Conservation (phyloP, 768 basidiomycete genomes). For the Cubamyces lactineus region DNA sequence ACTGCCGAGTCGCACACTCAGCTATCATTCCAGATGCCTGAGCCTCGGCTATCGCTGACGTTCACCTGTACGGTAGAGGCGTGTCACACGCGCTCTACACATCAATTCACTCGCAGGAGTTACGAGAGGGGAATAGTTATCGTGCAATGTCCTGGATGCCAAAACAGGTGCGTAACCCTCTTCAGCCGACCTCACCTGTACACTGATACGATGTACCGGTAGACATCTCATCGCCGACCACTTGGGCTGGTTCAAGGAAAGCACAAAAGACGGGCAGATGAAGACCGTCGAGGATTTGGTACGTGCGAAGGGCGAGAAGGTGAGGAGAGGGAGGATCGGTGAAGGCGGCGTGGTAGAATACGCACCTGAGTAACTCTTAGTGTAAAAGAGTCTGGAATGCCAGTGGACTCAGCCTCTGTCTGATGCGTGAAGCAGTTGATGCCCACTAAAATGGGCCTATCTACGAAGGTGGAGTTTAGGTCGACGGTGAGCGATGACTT, state of each 20-base stretch:
- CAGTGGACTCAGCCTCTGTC: neutral
- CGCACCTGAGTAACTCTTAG: slow-evolving; percentile 26
- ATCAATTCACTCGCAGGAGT: slow-evolving; percentile 82
- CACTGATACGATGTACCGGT: slow-evolving; percentile 35
- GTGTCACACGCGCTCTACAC: slow-evolving; percentile 82
- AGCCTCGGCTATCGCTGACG: slow-evolving; percentile 72
- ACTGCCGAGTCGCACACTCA: slow-evolving; percentile 17
- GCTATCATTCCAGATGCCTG: slow-evolving; percentile 43
- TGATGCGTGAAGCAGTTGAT: too few relatives aligned
- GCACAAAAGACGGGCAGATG: slow-evolving; percentile 69
- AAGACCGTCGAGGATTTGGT: slow-evolving; percentile 85
- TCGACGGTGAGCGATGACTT: neutral
- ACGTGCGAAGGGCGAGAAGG: slow-evolving; percentile 74
- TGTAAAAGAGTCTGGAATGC: neutral
- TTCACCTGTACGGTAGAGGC: slow-evolving; percentile 83
- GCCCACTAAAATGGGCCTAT: too few relatives aligned
- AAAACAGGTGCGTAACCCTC: slow-evolving; percentile 65
- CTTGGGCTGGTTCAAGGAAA: slow-evolving; percentile 90
- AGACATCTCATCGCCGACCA: slow-evolving; percentile 91
- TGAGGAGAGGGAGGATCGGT: slow-evolving; percentile 48
- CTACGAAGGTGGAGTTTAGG: neutral
- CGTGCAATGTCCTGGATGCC: slow-evolving; percentile 88
- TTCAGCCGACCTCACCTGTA: neutral
- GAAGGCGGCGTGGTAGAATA: slow-evolving; percentile 61
- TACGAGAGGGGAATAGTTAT: slow-evolving; percentile 91